Evolutionary conservation across 2,329 filamentous ascomycete genomes (phyloP).

Genomic region (Penicillium thymicola): DNA sequence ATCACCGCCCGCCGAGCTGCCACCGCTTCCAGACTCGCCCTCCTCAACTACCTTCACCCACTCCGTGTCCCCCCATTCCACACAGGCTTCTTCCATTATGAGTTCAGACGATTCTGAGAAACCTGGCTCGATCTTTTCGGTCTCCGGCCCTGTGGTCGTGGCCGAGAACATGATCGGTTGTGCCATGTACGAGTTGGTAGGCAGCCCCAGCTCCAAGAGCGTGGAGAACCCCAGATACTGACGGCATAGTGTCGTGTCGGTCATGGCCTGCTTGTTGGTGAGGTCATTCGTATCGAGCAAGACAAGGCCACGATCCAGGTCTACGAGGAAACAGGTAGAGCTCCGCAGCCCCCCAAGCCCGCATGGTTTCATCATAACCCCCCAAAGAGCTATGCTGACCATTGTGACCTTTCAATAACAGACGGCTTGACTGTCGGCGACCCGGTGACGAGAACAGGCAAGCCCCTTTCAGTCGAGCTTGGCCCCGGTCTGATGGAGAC

Average conservation of each 20-base stretch:
- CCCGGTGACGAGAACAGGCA: conserved; percentile 83
- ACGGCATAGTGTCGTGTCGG: conserved; percentile 75
- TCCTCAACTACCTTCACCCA: conserved; percentile 35
- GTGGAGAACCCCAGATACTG: conserved; percentile 3
- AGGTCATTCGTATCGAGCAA: conserved; percentile 95
- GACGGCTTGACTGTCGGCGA: conserved; percentile 95
- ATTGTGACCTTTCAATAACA: conserved; percentile 9
- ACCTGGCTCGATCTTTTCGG: conserved; percentile 66
- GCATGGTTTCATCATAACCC: conserved; percentile 4
- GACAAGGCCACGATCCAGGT: conserved; percentile 98
- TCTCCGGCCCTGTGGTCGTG: conserved; percentile 85
- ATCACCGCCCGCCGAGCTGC: conserved; percentile 41
- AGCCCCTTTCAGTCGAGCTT: conserved; percentile 95
- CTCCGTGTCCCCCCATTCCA: conserved; percentile 26
- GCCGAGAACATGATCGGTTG: conserved; percentile 98
- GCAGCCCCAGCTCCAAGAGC: conserved; percentile 27
- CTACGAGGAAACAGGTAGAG: conserved; percentile 90
- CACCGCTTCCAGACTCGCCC: conserved; percentile 47
- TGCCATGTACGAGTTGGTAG: conserved; percentile 98
- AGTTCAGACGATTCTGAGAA: conserved; percentile 51
- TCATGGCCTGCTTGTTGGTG: conserved; percentile 85
- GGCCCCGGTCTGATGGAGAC: conserved; percentile 97
- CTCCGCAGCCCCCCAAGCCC: conserved; percentile 7
- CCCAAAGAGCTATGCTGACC: conserved; percentile 7
- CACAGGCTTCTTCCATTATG: conserved; percentile 37